These are phyloP conservation scores for Porphyrellus cyaneotinctus DNA, from an alignment of 768 basidiomycete species.

Conservation along the genomic window DNA sequence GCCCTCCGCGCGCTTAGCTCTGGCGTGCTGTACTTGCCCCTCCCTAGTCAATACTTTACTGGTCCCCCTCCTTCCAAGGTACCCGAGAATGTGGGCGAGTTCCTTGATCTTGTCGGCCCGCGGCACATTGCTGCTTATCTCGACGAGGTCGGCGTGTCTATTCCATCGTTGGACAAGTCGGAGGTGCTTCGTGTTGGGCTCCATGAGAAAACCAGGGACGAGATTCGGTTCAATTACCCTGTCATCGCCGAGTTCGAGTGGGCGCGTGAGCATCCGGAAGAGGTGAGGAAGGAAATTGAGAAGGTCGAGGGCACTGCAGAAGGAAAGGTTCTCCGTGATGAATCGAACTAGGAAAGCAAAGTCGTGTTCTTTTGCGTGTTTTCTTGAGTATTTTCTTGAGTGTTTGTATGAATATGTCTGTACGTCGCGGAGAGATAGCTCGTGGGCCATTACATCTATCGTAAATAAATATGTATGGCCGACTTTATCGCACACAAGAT, in stretches of 20 bases:
- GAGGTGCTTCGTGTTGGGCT: not conserved
- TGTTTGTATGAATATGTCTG: not conserved
- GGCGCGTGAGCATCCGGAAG: slow-evolving; percentile 11
- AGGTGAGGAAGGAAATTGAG: not conserved
- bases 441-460: no score
- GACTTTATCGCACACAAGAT: no score
- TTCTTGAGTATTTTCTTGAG: no score
- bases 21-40: slow-evolving; percentile 2
- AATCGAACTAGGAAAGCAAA: not conserved
- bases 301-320: not conserved
- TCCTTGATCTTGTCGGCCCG: not conserved
- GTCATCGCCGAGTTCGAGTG: slow-evolving; percentile 8
- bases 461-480: no score
- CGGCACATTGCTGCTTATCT: not conserved
- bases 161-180: not conserved
- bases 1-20: not conserved
- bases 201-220: not conserved
- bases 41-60: slow-evolving; percentile 6
- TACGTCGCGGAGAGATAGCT: no score
- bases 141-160: not conserved
- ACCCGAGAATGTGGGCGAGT: not conserved
- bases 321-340: not conserved
- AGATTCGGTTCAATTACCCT: not conserved
- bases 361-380: not conserved
- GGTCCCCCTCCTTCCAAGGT: not conserved